These are phyloP conservation scores for Pogostemon cablin DNA, from an alignment of 257 asterid species.

Conservation along the genomic window DNA sequence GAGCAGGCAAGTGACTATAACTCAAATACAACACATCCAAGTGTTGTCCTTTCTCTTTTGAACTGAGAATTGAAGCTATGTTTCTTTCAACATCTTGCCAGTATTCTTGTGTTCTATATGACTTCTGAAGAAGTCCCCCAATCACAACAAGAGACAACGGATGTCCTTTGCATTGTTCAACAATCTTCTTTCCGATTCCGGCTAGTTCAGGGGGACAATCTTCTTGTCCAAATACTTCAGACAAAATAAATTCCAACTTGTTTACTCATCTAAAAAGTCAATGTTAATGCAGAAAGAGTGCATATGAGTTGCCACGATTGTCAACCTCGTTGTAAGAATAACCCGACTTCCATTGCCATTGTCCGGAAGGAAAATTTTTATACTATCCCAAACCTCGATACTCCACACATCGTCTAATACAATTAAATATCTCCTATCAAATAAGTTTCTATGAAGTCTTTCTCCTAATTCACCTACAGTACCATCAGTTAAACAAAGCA, in stretches of 20 bases:
- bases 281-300: not conserved
- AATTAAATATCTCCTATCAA: not conserved
- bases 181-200: constrained; percentile 3
- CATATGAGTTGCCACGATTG: not conserved
- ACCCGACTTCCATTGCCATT: not conserved
- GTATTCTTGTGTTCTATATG: not conserved
- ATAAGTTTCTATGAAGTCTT: not conserved
- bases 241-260: constrained; percentile 9
- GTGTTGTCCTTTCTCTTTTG: not conserved
- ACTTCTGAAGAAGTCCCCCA: constrained; percentile 14
- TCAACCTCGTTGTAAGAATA: not conserved
- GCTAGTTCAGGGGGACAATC: not conserved
- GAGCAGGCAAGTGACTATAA: not conserved
- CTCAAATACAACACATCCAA: constrained; percentile 4
- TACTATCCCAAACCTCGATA: not conserved
- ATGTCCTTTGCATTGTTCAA: not conserved
- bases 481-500: not conserved
- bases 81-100: not conserved
- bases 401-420: no score
- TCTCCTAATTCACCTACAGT: not conserved
- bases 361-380: not conserved
- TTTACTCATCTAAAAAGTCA: not conserved
- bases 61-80: not conserved
- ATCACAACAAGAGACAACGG: constrained; percentile 12
- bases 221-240: constrained; percentile 3